Base-by-base conservation (phyloP, 202 grass and related monocot genomes). In the Eragrostis tef region DNA sequence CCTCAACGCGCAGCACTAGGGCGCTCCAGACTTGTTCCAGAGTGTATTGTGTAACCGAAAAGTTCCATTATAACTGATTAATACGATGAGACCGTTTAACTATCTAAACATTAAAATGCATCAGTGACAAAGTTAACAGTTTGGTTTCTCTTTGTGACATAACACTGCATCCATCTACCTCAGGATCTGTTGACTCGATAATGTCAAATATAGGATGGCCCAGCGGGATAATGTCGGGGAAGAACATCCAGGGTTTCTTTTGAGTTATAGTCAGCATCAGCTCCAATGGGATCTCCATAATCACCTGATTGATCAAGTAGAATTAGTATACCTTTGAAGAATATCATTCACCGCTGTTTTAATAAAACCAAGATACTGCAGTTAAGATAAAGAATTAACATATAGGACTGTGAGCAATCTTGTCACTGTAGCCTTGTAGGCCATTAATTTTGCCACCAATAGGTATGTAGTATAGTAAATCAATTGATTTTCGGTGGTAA, bases 231-330 rank as follows among this genome's bases (percentile, higher is more conserved):
- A 94, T 89, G 86, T 98, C 92, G 7, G 95, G 95, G 73, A 94
- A 98, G 70, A 98, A 98, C 92, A 98, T 98, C 95, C 92, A 98
- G 24, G 92, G 92, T 77, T 72, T 87, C 19, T 90, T 94, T 73
- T 98, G 90, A 70, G 88, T 94, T 80, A 98, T 87, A 80, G 92
- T 98, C 84, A 98, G 58, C 95, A 98, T 94, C 58, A 94, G 74
- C 73, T 94, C 92, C 67, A 93, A 36, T 0, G 92, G 95, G 26
- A 98, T 98, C 48, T 98, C 95, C 95, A 98, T 98, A 73, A 98
- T 98, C 65, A 98, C 86, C 95, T 98, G 66, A 66, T 52, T 48
- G 17, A 68, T 56, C 15, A 81, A 76, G 81, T 27, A 34, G 17
- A 74, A 71, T 67, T n/a, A 80, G 42, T 17, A 41, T 12, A 70